Percentiles rank a stretch among this genome's conserved stretches.
Conservation (phyloP, 768 basidiomycete species). For the Leccinum disarticulatum region DNA sequence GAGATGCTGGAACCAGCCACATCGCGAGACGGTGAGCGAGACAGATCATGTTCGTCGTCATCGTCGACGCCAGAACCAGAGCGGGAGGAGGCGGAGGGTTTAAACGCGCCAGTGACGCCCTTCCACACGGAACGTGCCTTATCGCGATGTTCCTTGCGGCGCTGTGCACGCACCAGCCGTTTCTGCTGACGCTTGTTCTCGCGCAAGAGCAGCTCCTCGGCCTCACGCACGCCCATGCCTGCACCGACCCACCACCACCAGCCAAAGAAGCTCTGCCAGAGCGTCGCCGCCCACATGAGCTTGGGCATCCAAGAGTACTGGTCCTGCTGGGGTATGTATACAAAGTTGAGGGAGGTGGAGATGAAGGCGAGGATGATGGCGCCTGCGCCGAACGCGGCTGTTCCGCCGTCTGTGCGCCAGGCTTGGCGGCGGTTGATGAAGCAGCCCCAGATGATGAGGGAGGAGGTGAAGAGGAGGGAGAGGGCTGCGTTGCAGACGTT, state of each 20-base stretch:
- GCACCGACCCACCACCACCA: conserved; percentile 99
- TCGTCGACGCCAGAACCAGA: background rate
- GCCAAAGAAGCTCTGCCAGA: conserved; percentile 96
- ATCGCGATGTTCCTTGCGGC: conserved; percentile 48
- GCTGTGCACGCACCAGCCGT: conserved; percentile 45
- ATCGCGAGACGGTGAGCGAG: conserved; percentile 12
- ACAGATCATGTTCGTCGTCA: background rate
- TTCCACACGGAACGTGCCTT: conserved; percentile 58
- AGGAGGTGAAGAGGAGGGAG: conserved; percentile 89
- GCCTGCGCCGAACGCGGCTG: conserved; percentile 87
- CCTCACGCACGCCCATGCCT: conserved; percentile 73
- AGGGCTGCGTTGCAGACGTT: conserved; percentile 97
- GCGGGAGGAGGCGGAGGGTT: conserved; percentile 1
- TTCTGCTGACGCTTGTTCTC: conserved; percentile 56
- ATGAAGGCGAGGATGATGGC: conserved; percentile 80
- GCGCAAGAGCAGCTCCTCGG: conserved; percentile 58
- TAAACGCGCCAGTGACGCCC: conserved; percentile 55
- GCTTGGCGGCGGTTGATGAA: conserved; percentile 86
- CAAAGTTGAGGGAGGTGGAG: conserved; percentile 82
- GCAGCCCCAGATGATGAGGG: conserved; percentile 92
- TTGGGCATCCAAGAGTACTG: conserved; percentile 91
- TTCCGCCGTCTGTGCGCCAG: conserved; percentile 96
- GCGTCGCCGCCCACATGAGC: conserved; percentile 85
- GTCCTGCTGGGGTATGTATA: conserved; percentile 81
- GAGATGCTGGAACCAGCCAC: conserved; percentile 2